A percentile compares a stretch with the other conserved stretches of the same genome.
phyloP scores from a whole-genome alignment of 257 asterid genomes.

The Dorcoceras hygrometricum region DNA sequence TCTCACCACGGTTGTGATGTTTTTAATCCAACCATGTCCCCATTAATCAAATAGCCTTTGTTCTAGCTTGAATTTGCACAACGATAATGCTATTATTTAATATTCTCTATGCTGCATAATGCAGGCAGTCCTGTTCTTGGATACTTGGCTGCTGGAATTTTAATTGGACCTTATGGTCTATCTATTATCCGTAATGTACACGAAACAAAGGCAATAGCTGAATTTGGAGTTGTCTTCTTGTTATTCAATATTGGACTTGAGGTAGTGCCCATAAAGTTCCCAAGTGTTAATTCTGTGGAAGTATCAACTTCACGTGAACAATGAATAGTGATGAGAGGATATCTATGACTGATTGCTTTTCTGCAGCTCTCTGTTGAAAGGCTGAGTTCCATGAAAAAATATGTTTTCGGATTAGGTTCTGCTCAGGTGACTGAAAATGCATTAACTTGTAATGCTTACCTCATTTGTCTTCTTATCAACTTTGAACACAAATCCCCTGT shows the following conservation, averaged over 20 bases:
- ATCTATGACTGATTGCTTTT: slow-evolving; percentile 25
- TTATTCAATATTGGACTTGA: slow-evolving; percentile 98
- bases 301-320: slow-evolving; percentile 17
- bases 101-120: slow-evolving; percentile 33
- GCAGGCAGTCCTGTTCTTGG: slow-evolving; percentile 99
- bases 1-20: neutral
- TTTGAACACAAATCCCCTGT: slow-evolving; percentile 2
- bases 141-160: slow-evolving; percentile 97
- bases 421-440: slow-evolving; percentile 76
- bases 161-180: slow-evolving; percentile 98
- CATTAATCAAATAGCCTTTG: neutral
- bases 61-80: neutral
- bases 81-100: slow-evolving; percentile 18
- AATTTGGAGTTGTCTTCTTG: slow-evolving; percentile 98
- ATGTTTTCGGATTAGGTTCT: slow-evolving; percentile 94
- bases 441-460: slow-evolving; percentile 11
- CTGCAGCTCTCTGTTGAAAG: slow-evolving; percentile 98
- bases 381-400: slow-evolving; percentile 98
- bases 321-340: slow-evolving; percentile 3
- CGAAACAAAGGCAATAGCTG: slow-evolving; percentile 97
- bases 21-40: neutral
- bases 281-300: slow-evolving; percentile 4
- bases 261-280: slow-evolving; percentile 41
- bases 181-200: slow-evolving; percentile 97
- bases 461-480: slow-evolving; percentile 10